phyloP scores from a whole-genome alignment of 2,329 filamentous ascomycete genomes.

The Pseudogymnoascus destructans region DNA sequence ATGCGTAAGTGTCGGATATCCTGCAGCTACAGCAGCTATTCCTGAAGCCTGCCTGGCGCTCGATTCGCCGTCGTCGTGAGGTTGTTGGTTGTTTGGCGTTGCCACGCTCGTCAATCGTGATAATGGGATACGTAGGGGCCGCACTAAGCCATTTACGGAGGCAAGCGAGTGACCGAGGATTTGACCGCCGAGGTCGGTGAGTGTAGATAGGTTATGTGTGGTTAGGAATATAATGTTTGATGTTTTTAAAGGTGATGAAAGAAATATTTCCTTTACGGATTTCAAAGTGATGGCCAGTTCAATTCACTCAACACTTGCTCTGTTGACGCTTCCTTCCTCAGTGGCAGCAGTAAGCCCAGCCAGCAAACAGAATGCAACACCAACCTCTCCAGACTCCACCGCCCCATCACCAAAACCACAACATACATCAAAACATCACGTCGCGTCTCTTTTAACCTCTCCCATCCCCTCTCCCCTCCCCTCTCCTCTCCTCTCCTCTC shows the following conservation, averaged over 20 bases:
- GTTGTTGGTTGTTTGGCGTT: constrained; percentile 1
- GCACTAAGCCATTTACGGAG: constrained; percentile 5
- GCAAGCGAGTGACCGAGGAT: background rate
- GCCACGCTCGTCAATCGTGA: constrained; percentile 7
- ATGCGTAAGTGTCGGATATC: background rate
- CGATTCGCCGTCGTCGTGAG: constrained; percentile 1
- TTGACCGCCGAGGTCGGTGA: constrained; percentile 7
- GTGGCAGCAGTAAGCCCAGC: background rate
- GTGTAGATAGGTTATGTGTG: background rate
- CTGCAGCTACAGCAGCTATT: constrained; percentile 1
- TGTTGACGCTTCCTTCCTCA: constrained; percentile 5
- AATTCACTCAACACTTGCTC: background rate
- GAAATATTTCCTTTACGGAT: background rate
- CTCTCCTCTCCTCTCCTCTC: background rate
- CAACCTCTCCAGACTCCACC: background rate
- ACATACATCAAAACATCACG: constrained; percentile 7
- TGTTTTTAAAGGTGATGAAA: background rate
- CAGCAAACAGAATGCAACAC: constrained; percentile 6
- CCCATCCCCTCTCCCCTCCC: background rate
- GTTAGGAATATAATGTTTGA: background rate
- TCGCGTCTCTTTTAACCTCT: background rate
- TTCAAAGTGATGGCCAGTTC: background rate
- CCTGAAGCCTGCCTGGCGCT: constrained; percentile 4
- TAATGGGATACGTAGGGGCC: constrained; percentile 7
- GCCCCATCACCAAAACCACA: constrained; percentile 5